Base-by-base conservation (phyloP, 345 rosid genomes). In the Syzygium jambos region DNA sequence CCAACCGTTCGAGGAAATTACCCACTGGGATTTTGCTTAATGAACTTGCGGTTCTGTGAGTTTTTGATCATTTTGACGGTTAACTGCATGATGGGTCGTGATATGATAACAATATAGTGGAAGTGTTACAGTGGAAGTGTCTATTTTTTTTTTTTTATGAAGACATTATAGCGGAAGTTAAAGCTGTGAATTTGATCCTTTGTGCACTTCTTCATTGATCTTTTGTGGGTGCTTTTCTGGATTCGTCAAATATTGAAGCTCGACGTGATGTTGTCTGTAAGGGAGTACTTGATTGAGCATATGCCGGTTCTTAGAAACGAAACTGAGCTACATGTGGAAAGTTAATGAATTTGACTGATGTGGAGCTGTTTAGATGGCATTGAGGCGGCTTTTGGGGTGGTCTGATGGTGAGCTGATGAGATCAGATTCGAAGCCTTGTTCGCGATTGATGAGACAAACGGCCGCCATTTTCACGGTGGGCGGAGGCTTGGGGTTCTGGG, bases 401-500 rank as follows among this genome's bases (percentile, higher is more conserved):
- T 95, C 98, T 7, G 97, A 96, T 43, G 98, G 97, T 55, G 96
- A 95, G 88, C 68, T 96, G 57, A 96, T 95, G 98, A 93, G 96
- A 85, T 91, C 98, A 21, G 98, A 95, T 89, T 90, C 93, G 30
- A 96, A 95, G 85, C 98, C 98, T 84, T 96, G 98, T 91, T 93
- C 96, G 23, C 94, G 94, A 89, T 82, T 95, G 49, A 94, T 92
- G 96, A 93, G 94, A 92, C 98, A 96, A 55, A 95, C 98, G 2
- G 97, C 98, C 55, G 96, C 93, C 49, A 89, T 95, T 89, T 96
- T 91, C 88, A 85, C 93, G 0, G 94, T 94, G 86, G 98, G 97
- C 34, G 98, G 99, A 88, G 98, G 94, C 52, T 89, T 96, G 22
- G 97, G 95, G 15, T 96, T 96, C 92, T 96, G 98, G 99, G 90